Base-by-base conservation (phyloP, 441 rosid genomes). In the Erodium chrysanthum region DNA sequence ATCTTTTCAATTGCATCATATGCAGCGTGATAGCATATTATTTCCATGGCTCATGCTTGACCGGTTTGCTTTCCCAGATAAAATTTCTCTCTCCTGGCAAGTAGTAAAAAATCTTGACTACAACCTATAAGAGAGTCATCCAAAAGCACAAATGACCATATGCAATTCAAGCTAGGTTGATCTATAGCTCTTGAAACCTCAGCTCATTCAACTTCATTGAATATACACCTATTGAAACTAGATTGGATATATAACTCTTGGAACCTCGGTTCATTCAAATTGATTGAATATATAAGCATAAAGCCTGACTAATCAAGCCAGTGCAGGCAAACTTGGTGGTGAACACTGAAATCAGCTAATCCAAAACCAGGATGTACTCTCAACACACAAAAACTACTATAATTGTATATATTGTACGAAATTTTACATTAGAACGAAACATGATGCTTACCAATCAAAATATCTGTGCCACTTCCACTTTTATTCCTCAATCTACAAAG, bases 41-140 rank as follows among this genome's bases (percentile, higher is more conserved):
- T 54, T 65, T 35, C 33, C 42, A 63, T 69, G 54, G 27, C 74
- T 33, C 22, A 40, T 65, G 46, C 66, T 59, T 31, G 67, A 20
- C 21, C 65, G 46, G 64, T 60, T 37, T 20, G 65, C 61, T 70
- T 52, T 70, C 71, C 67, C 54, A 50, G 68, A 21, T 21, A 21
- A 15, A 50, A 50, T n/a, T n/a, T 50, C 18, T 50, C 58, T 50
- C 18, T n/a, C n/a, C 58, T 50, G 58, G 58, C 21, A 7, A 17
- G 56, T 48, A 48, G 12, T 12, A 9, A 44, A 73, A 77, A 60
- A 48, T 50, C 62, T 5, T 60, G 60, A 63, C 7, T 29, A 60
- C n/a, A 40, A 68, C 63, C 42, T 33, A 65, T 66, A 56, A 59
- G 62, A 56, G 10, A 62, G 73, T 17, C 52, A 33, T 56, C 15